Evolutionary conservation across 1,284 basidiomycete genomes (phyloP).

Genomic region (Moesziomyces antarcticus): DNA sequence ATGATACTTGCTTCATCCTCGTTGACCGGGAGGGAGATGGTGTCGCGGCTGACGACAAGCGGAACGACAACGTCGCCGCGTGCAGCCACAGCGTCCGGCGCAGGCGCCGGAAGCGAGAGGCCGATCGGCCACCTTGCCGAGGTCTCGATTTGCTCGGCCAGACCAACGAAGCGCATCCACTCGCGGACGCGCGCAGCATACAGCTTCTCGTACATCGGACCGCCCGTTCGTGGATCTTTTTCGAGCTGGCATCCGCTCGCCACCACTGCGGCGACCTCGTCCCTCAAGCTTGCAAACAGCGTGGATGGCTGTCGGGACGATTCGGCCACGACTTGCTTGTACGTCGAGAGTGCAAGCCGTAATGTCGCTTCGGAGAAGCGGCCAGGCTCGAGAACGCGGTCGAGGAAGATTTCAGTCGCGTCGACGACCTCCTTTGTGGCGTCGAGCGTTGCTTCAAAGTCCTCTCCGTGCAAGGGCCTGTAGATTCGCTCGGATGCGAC

Average conservation of each 20-base stretch:
- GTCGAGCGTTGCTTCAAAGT: constrained; percentile 56
- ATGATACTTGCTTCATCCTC: constrained; percentile 47
- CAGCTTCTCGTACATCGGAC: constrained; percentile 45
- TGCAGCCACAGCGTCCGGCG: constrained; percentile 1
- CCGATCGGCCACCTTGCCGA: constrained; percentile 58
- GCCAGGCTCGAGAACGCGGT: constrained; percentile 57
- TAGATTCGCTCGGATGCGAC: constrained; percentile 43
- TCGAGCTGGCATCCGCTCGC: constrained; percentile 42
- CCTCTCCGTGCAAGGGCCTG: constrained; percentile 54
- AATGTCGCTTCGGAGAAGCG: constrained; percentile 54
- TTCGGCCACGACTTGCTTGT: constrained; percentile 29
- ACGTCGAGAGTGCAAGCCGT: constrained; percentile 25
- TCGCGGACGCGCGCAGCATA: constrained; percentile 43
- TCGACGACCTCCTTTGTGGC: constrained; percentile 32
- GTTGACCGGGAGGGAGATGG: constrained; percentile 45
- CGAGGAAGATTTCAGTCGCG: constrained; percentile 52
- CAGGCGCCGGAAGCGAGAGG: constrained; percentile 23
- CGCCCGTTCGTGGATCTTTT: constrained; percentile 44
- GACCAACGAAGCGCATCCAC: constrained; percentile 61
- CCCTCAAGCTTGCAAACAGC: constrained; percentile 33
- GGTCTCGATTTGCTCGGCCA: constrained; percentile 59
- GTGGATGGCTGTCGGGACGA: constrained; percentile 16
- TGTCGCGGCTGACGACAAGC: constrained; percentile 47
- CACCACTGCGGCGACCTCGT: constrained; percentile 46
- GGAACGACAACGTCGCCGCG: constrained; percentile 22